These are phyloP conservation scores for Cryptosporidium ubiquitum DNA, from an alignment of 169 alveolate genomes.

Conservation along the genomic window DNA sequence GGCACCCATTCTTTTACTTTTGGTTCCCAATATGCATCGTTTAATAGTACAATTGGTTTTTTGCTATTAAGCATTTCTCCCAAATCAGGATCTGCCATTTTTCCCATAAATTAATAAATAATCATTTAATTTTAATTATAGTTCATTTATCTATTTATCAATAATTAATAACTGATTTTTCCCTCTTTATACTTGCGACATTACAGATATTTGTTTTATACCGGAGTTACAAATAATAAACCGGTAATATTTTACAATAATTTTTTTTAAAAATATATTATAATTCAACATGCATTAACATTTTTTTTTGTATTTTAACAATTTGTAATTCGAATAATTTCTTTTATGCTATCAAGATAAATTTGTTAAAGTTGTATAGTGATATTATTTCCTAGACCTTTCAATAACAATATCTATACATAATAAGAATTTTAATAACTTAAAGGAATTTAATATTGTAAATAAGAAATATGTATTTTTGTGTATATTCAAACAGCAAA, in stretches of 20 bases:
- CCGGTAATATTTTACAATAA: neutral
- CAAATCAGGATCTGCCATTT: slow-evolving; percentile 50
- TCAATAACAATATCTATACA: too few relatives aligned
- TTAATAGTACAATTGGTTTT: slow-evolving; percentile 42
- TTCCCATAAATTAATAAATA: neutral
- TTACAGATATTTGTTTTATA: neutral
- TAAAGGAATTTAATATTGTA: too few relatives aligned
- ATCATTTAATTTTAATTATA: neutral
- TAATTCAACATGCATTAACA: too few relatives aligned
- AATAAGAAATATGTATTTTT: too few relatives aligned
- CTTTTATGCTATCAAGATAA: neutral
- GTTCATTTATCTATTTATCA: slow-evolving; percentile 9
- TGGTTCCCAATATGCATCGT: slow-evolving; percentile 73
- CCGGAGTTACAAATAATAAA: neutral
- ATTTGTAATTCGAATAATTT: too few relatives aligned
- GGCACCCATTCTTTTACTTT: slow-evolving; percentile 67
- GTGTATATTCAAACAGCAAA: too few relatives aligned
- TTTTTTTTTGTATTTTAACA: too few relatives aligned
- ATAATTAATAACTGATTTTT: neutral
- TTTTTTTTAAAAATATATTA: too few relatives aligned
- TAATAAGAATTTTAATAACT: too few relatives aligned
- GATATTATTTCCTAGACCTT: neutral
- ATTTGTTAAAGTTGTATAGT: too few relatives aligned
- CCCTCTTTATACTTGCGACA: neutral
- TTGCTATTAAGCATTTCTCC: slow-evolving; percentile 15